A percentile compares a stretch with the other conserved stretches of the same genome.
phyloP scores from a whole-genome alignment of 2,329 filamentous ascomycete species.

The Teratosphaeria viscida region DNA sequence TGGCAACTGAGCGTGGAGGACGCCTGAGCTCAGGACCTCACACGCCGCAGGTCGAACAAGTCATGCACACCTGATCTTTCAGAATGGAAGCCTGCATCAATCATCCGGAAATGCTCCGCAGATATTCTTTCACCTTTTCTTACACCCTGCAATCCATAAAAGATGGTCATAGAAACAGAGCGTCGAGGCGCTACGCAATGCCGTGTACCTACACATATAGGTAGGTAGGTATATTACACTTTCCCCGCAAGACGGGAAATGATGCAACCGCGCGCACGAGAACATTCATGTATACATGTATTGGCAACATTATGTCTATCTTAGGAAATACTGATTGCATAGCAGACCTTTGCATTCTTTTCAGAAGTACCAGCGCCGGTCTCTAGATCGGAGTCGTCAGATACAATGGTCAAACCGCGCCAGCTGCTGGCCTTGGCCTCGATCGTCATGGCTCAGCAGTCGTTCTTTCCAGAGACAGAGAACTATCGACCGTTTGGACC shows the following conservation, averaged over 20 bases:
- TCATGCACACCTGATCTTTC: not conserved
- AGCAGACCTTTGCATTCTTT: not conserved
- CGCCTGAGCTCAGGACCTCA: not conserved
- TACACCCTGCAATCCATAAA: not conserved
- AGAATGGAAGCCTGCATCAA: not conserved
- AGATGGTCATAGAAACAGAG: not conserved
- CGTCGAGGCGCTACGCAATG: not conserved
- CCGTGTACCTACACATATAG: not conserved
- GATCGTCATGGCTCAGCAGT: not conserved
- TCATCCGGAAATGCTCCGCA: not conserved
- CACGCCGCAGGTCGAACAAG: not conserved
- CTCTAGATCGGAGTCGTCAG: not conserved
- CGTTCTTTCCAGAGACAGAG: slow-evolving; percentile 4
- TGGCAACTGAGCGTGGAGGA: not conserved
- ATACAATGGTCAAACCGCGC: not conserved
- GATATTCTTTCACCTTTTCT: not conserved
- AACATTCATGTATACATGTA: not conserved
- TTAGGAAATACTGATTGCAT: not conserved
- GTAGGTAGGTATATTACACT: not conserved
- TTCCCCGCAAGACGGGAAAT: not conserved
- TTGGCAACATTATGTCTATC: not conserved
- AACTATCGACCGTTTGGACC: slow-evolving; percentile 11
- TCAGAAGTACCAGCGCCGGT: not conserved
- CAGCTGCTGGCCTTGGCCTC: not conserved
- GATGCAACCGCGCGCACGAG: not conserved